Conservation (phyloP, 805 yeast genomes). For the Allodekkera sacchari region DNA sequence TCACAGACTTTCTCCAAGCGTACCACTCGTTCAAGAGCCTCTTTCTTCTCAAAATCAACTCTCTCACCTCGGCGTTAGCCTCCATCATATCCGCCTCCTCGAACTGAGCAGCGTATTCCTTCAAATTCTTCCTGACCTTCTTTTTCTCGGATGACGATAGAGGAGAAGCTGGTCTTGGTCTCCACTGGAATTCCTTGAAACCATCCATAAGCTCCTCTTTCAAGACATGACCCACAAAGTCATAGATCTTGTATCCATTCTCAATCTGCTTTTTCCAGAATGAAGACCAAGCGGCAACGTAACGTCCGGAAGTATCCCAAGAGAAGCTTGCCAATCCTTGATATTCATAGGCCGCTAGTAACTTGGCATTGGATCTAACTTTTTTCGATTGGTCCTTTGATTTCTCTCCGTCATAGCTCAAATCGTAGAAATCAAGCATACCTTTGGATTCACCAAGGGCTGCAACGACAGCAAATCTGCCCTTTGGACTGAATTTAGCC, state of each 20-base stretch:
- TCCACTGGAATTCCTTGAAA: slow-evolving; percentile 88
- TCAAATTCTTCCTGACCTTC: slow-evolving; percentile 83
- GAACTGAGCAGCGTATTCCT: slow-evolving; percentile 85
- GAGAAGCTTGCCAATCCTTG: slow-evolving; percentile 73
- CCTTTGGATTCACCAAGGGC: slow-evolving; percentile 35
- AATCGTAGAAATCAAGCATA: slow-evolving; percentile 78
- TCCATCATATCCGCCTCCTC: slow-evolving; percentile 95
- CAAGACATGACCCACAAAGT: slow-evolving; percentile 68
- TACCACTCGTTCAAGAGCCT: slow-evolving; percentile 79
- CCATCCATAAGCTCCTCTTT: slow-evolving; percentile 73
- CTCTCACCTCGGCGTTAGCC: slow-evolving; percentile 86
- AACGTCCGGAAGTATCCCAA: slow-evolving; percentile 98
- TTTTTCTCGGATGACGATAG: slow-evolving; percentile 74
- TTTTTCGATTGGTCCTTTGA: slow-evolving; percentile 35
- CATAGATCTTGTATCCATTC: slow-evolving; percentile 85
- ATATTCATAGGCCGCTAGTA: slow-evolving; percentile 55
- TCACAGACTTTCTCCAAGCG: slow-evolving; percentile 56
- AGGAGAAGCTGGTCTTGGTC: slow-evolving; percentile 87
- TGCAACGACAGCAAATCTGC: slow-evolving; percentile 66
- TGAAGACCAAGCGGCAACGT: slow-evolving; percentile 81
- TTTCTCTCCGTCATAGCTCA: slow-evolving; percentile 67
- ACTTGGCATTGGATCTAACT: slow-evolving; percentile 49
- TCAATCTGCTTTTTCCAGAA: slow-evolving; percentile 76
- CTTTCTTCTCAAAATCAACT: slow-evolving; percentile 78
- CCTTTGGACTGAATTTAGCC: slow-evolving; percentile 84